These are phyloP conservation scores for Exsudoporus frostii DNA, from an alignment of 768 basidiomycete genomes.

Conservation along the genomic window DNA sequence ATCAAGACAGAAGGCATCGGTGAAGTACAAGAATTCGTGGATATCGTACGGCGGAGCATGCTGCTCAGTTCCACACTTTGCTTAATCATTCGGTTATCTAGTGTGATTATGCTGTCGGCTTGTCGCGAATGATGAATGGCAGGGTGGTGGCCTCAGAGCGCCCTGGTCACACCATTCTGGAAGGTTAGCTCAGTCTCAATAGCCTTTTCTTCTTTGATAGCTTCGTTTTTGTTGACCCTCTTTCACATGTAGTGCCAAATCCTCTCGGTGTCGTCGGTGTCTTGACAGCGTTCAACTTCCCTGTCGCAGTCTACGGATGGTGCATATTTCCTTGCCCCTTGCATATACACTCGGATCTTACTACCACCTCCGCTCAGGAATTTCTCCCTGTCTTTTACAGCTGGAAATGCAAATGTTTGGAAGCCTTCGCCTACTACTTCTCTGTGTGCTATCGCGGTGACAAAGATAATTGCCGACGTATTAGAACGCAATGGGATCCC, in stretches of 20 bases:
- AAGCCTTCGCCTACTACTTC: conserved; percentile 91
- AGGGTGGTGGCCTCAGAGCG: conserved; percentile 84
- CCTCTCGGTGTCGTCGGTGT: conserved; percentile 76
- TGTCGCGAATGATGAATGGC: conserved; percentile 94
- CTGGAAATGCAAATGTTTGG: conserved; percentile 93
- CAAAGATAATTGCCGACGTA: conserved; percentile 76
- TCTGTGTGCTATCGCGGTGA: conserved; percentile 87
- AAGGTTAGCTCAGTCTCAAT: conserved; percentile 48
- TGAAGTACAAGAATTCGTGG: conserved; percentile 93
- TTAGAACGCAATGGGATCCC: conserved; percentile 81
- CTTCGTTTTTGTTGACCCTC: conserved; percentile 7
- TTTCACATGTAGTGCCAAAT: conserved; percentile 67
- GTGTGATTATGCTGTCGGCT: conserved; percentile 93
- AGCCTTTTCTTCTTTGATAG: neutral
- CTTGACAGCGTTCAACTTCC: conserved; percentile 95
- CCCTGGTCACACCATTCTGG: conserved; percentile 86
- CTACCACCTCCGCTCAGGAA: conserved; percentile 57
- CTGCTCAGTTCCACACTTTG: neutral
- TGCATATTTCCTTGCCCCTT: conserved; percentile 29
- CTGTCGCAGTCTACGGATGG: conserved; percentile 92
- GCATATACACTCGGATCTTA: conserved; percentile 6
- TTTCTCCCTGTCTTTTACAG: conserved; percentile 79
- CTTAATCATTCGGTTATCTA: conserved; percentile 30
- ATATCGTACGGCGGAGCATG: conserved; percentile 62
- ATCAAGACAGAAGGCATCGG: conserved; percentile 88